phyloP scores from a whole-genome alignment of 495 filamentous ascomycete species.

The Penicillium coprophilum region DNA sequence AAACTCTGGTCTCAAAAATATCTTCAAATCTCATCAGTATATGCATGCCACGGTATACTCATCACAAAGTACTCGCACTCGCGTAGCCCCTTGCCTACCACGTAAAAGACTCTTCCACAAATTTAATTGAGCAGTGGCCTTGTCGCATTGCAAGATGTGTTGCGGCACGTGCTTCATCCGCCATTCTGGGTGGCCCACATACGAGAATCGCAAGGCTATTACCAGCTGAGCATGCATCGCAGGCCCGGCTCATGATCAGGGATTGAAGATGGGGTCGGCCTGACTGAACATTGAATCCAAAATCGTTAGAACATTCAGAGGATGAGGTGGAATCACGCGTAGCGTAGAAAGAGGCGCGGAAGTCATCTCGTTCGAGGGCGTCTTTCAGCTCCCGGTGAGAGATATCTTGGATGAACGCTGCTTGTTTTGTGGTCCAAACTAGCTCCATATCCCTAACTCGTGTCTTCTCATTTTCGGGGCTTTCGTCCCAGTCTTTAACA shows the following conservation, averaged over 20 bases:
- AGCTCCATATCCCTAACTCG: constrained; percentile 33
- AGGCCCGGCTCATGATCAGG: constrained; percentile 34
- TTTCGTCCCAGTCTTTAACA: constrained; percentile 3
- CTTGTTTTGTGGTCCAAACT: constrained; percentile 45
- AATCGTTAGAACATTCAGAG: neutral
- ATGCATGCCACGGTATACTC: neutral
- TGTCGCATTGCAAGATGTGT: constrained; percentile 37
- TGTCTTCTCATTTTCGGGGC: constrained; percentile 16
- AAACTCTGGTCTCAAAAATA: neutral
- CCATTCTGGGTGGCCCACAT: constrained; percentile 52
- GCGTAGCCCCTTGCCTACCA: constrained; percentile 25
- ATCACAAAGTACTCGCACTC: neutral
- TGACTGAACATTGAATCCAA: constrained; percentile 24
- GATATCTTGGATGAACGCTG: constrained; percentile 36
- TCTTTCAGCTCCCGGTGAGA: constrained; percentile 28
- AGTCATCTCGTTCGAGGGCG: constrained; percentile 34
- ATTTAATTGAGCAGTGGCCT: constrained; percentile 35
- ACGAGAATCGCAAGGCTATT: constrained; percentile 43
- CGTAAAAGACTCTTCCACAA: constrained; percentile 47
- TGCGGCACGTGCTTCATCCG: constrained; percentile 47
- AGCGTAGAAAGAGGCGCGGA: constrained; percentile 39
- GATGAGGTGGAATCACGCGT: constrained; percentile 16
- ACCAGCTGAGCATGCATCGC: constrained; percentile 26
- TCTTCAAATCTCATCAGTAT: neutral
- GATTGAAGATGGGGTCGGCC: constrained; percentile 36